phyloP scores from a whole-genome alignment of 192 early-diverging fungal genomes.

The Podila minutissima region DNA sequence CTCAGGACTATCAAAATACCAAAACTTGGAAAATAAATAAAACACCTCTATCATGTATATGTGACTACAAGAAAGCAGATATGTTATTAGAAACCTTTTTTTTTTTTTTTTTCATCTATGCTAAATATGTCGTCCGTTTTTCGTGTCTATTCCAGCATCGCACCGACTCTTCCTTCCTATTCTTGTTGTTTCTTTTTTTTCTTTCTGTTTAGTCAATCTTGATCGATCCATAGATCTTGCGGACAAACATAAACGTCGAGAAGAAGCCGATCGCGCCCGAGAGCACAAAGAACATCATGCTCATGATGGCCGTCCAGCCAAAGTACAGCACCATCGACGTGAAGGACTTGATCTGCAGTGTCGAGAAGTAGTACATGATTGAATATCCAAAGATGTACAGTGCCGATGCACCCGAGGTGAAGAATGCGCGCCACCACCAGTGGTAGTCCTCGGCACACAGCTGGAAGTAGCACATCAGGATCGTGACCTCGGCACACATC shows the following conservation, averaged over 20 bases:
- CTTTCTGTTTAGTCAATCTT: conserved; percentile 73
- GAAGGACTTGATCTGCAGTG: conserved; percentile 80
- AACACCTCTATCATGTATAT: neutral
- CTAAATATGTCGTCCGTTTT: neutral
- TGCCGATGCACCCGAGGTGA: conserved; percentile 85
- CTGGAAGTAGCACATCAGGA: conserved; percentile 91
- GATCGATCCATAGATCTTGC: conserved; percentile 84
- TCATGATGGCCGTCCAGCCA: conserved; percentile 86
- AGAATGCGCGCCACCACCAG: conserved; percentile 92
- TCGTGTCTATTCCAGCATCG: neutral
- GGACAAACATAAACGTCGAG: conserved; percentile 80
- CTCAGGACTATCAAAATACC: neutral
- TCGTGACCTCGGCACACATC: conserved; percentile 87
- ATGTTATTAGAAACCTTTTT: neutral
- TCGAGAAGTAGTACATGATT: conserved; percentile 85
- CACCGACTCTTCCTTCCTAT: neutral
- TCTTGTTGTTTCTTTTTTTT: neutral
- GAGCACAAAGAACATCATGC: conserved; percentile 79
- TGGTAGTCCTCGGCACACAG: conserved; percentile 86
- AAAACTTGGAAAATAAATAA: neutral
- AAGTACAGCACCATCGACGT: conserved; percentile 89
- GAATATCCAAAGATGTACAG: conserved; percentile 92
- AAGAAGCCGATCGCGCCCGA: conserved; percentile 86
- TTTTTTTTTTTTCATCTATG: neutral
- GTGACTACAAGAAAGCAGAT: neutral